phyloP scores from a whole-genome alignment of 202 grass and related monocot species.

The Alloteropsis angusta region DNA sequence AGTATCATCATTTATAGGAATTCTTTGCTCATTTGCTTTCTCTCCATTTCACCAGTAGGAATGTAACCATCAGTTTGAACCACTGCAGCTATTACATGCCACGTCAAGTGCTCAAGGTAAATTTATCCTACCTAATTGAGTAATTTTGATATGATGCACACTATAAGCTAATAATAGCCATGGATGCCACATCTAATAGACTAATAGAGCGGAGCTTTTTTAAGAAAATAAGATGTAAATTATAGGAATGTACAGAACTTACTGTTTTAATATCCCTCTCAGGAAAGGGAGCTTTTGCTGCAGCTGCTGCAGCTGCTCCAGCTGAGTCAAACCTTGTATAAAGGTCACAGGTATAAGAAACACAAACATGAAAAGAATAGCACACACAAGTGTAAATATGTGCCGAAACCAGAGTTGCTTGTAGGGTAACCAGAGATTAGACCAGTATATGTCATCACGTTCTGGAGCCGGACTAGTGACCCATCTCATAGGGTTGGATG shows the following conservation, averaged over 20 bases:
- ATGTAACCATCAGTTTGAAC: neutral
- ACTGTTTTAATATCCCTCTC: slow-evolving; percentile 68
- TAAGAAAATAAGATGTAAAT: neutral
- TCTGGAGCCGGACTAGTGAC: slow-evolving; percentile 70
- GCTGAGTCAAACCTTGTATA: slow-evolving; percentile 83
- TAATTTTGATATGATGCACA: neutral
- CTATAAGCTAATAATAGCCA: neutral
- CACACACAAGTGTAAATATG: slow-evolving; percentile 60
- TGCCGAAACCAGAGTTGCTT: slow-evolving; percentile 70
- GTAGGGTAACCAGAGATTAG: slow-evolving; percentile 94
- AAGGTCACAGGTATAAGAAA: slow-evolving; percentile 82
- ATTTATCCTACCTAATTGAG: neutral
- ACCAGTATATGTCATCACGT: slow-evolving; percentile 85
- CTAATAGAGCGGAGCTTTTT: neutral
- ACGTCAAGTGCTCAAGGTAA: slow-evolving; percentile 2
- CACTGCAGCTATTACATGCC: neutral
- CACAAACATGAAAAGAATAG: slow-evolving; percentile 73
- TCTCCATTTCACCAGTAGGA: slow-evolving; percentile 9
- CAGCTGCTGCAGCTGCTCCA: slow-evolving; percentile 77
- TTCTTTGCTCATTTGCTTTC: neutral
- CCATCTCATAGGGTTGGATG: slow-evolving; percentile 90
- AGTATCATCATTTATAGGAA: neutral
- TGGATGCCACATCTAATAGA: neutral
- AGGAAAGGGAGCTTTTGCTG: slow-evolving; percentile 65
- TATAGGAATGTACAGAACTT: slow-evolving; percentile 24